Percentiles rank a stretch among this genome's conserved stretches.
phyloP scores from a whole-genome alignment of 2,329 filamentous ascomycete species.

The Emergomyces orientalis region DNA sequence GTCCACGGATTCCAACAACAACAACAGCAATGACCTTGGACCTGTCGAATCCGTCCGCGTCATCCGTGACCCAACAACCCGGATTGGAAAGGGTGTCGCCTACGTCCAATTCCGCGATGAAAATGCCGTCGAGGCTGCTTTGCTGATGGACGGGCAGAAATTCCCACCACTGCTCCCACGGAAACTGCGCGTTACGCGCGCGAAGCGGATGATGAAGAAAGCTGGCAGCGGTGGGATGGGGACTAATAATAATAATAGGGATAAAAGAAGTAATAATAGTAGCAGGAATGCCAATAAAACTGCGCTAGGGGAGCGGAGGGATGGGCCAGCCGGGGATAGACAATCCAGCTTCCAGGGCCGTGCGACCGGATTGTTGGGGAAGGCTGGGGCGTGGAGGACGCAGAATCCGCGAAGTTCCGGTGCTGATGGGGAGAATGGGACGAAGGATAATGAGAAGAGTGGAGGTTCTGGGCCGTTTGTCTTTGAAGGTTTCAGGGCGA shows the following conservation, averaged over 20 bases:
- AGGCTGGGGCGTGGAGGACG: slow-evolving; percentile 31
- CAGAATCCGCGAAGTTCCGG: slow-evolving; percentile 19
- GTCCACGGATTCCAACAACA: not conserved
- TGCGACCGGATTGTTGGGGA: slow-evolving; percentile 31
- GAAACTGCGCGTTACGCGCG: slow-evolving; percentile 73
- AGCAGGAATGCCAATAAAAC: slow-evolving; percentile 10
- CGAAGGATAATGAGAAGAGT: not conserved
- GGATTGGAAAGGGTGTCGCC: slow-evolving; percentile 92
- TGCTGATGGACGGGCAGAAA: slow-evolving; percentile 80
- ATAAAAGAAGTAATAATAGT: not conserved
- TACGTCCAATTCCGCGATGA: slow-evolving; percentile 93
- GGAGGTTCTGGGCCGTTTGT: slow-evolving; percentile 21
- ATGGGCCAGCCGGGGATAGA: slow-evolving; percentile 16
- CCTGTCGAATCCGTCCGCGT: slow-evolving; percentile 90
- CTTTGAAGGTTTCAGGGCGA: slow-evolving; percentile 40
- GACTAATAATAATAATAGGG: slow-evolving; percentile 11
- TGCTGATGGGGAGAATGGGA: slow-evolving; percentile 14
- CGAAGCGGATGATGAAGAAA: slow-evolving; percentile 49
- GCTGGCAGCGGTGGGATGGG: slow-evolving; percentile 18
- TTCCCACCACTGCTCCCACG: slow-evolving; percentile 92
- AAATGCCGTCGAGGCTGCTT: slow-evolving; percentile 82
- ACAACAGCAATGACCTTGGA: slow-evolving; percentile 53
- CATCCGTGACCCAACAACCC: slow-evolving; percentile 76
- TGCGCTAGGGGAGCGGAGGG: slow-evolving; percentile 14
- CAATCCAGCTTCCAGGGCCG: slow-evolving; percentile 31